Evolutionary conservation across 164 flowering plant species (phyloP).

Genomic region (Annona squamosa): DNA sequence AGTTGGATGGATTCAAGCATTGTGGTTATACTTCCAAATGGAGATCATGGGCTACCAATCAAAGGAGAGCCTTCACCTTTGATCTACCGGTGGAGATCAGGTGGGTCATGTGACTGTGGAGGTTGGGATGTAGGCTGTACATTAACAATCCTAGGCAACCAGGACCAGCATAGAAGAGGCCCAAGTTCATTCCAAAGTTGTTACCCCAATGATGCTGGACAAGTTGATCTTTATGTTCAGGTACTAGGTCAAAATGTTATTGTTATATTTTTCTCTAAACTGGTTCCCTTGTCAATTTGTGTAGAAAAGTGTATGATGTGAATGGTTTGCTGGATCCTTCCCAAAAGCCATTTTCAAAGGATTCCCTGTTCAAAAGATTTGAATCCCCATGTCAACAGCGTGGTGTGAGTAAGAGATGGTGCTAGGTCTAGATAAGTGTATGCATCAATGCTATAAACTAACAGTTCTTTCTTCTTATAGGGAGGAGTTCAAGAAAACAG

Average conservation of each 20-base stretch:
- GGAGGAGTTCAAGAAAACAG: slow-evolving; percentile 31
- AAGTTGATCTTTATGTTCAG: slow-evolving; percentile 57
- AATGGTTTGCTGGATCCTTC: too few species aligned
- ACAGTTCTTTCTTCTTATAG: slow-evolving; percentile 23
- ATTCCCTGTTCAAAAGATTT: too few species aligned
- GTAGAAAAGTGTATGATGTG: too few species aligned
- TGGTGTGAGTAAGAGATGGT: too few species aligned
- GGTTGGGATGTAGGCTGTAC: slow-evolving; percentile 97
- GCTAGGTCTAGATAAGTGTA: background rate
- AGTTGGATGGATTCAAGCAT: slow-evolving; percentile 13
- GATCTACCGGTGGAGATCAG: slow-evolving; percentile 74
- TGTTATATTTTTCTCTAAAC: too few species aligned
- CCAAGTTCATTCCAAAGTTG: slow-evolving; percentile 13
- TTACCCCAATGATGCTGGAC: slow-evolving; percentile 8
- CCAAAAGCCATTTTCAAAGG: too few species aligned
- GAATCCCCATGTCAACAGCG: too few species aligned
- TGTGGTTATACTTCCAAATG: slow-evolving; percentile 67
- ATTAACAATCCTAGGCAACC: slow-evolving; percentile 40
- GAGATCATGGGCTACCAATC: slow-evolving; percentile 62
- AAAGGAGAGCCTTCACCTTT: slow-evolving; percentile 65
- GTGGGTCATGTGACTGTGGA: slow-evolving; percentile 93
- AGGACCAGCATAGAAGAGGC: slow-evolving; percentile 12
- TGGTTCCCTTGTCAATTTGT: too few species aligned
- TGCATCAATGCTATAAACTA: background rate
- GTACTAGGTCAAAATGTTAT: slow-evolving; percentile 22